Conservation (phyloP, 108 stramenopile species). For the Cyclostephanos tholiformis region DNA sequence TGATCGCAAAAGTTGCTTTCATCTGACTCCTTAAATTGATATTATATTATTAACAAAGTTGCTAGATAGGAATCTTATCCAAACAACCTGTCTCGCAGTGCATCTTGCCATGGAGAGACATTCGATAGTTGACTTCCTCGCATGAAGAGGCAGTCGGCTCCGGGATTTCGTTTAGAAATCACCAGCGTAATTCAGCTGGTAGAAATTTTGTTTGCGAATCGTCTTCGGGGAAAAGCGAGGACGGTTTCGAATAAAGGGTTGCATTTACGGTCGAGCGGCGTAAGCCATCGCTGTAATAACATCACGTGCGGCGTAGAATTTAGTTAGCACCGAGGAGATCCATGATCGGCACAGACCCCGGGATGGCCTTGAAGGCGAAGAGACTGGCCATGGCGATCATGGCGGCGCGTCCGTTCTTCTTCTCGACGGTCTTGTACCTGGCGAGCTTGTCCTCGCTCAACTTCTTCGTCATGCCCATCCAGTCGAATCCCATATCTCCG, state of each 20-base stretch:
- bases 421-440: constrained; percentile 85
- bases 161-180: not conserved
- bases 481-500: constrained; percentile 84
- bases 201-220: not conserved
- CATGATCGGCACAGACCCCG: constrained; percentile 91
- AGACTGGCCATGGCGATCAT: constrained; percentile 94
- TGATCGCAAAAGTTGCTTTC: no score
- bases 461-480: constrained; percentile 75
- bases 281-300: constrained; percentile 8
- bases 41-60: constrained; percentile 19
- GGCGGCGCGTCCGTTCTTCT: constrained; percentile 87
- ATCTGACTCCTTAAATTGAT: constrained; percentile 16
- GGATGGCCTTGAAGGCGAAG: constrained; percentile 81
- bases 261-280: not conserved
- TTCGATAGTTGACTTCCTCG: constrained; percentile 3
- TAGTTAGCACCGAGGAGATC: constrained; percentile 80
- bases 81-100: constrained; percentile 11
- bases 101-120: not conserved
- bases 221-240: constrained; percentile 1
- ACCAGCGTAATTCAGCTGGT: not conserved
- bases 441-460: constrained; percentile 59
- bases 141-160: not conserved
- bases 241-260: not conserved
- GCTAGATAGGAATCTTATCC: constrained; percentile 23
- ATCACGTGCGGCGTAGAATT: constrained; percentile 23